These are phyloP conservation scores for Arthrobotrys entomopaga DNA, from an alignment of 2,329 filamentous ascomycete species.

Conservation along the genomic window DNA sequence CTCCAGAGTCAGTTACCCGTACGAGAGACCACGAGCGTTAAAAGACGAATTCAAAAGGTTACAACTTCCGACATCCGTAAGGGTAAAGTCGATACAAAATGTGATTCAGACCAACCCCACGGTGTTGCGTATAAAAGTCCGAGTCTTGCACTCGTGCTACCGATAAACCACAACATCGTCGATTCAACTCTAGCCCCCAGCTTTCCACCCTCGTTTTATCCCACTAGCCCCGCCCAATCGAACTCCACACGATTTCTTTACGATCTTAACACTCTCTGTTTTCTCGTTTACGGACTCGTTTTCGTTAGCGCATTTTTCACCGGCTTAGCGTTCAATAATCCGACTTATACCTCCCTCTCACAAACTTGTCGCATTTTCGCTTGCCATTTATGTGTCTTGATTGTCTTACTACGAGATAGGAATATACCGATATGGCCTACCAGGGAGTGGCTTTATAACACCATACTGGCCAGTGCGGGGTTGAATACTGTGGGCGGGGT, in stretches of 20 bases:
- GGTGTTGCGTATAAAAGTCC: too few relatives aligned
- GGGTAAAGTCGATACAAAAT: too few relatives aligned
- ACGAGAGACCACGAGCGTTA: too few relatives aligned
- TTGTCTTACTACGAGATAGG: slow-evolving; percentile 9
- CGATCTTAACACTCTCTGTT: neutral
- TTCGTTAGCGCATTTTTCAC: neutral
- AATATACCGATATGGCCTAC: slow-evolving; percentile 16
- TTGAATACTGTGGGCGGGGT: neutral
- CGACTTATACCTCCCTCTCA: neutral
- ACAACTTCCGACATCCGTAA: too few relatives aligned
- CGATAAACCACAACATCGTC: too few relatives aligned
- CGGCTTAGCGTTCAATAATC: neutral
- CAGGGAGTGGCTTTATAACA: slow-evolving; percentile 9
- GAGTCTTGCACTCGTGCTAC: too few relatives aligned
- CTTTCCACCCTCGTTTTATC: neutral
- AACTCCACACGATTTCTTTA: neutral
- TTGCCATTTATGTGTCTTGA: slow-evolving; percentile 4
- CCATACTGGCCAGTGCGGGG: neutral
- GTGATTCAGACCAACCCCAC: too few relatives aligned
- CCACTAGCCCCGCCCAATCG: neutral
- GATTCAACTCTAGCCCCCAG: too few relatives aligned
- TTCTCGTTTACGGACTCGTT: neutral
- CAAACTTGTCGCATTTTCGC: neutral
- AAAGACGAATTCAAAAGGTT: too few relatives aligned
- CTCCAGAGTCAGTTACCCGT: too few relatives aligned